Conservation (phyloP, 1,139 yeast species). For the Kazachstania sp. region DNA sequence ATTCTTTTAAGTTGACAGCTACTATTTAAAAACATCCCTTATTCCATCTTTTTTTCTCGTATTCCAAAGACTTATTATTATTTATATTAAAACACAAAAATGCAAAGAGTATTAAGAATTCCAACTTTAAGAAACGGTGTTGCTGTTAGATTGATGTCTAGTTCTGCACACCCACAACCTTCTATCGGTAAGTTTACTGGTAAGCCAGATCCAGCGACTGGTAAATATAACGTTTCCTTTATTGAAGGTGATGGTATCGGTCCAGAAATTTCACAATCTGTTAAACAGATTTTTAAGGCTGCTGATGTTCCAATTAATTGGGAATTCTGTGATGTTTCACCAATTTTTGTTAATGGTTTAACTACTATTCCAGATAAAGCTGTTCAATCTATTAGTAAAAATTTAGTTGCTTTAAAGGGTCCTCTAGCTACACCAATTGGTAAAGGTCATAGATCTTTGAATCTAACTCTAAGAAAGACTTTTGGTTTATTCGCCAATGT, state of each 20-base stretch:
- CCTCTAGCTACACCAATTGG: constrained; percentile 93
- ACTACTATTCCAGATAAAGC: constrained; percentile 96
- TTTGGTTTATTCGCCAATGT: constrained; percentile 93
- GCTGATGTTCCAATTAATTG: constrained; percentile 94
- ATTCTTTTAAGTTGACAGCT: too few species aligned
- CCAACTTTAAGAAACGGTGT: constrained; percentile 7
- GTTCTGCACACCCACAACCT: constrained; percentile 11
- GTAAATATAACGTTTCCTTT: constrained; percentile 43
- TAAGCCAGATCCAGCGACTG: constrained; percentile 33
- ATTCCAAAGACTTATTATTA: too few species aligned
- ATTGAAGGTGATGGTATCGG: constrained; percentile 98
- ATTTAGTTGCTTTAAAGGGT: constrained; percentile 94
- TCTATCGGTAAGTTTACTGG: constrained; percentile 21
- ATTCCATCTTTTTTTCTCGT: too few species aligned
- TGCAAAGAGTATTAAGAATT: constrained; percentile 18
- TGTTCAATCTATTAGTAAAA: constrained; percentile 67
- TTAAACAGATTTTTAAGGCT: constrained; percentile 77
- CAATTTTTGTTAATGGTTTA: constrained; percentile 86
- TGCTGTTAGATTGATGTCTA: constrained; percentile 18
- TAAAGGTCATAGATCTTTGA: constrained; percentile 96
- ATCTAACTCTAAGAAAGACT: constrained; percentile 93
- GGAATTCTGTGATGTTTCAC: constrained; percentile 96
- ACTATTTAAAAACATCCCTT: too few species aligned
- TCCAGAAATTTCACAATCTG: constrained; percentile 93
- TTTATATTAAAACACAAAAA: not conserved